A percentile compares a stretch with the other conserved stretches of the same genome.
Conservation (phyloP, 78 protist genomes). For the Cavenderia fasciculata region DNA sequence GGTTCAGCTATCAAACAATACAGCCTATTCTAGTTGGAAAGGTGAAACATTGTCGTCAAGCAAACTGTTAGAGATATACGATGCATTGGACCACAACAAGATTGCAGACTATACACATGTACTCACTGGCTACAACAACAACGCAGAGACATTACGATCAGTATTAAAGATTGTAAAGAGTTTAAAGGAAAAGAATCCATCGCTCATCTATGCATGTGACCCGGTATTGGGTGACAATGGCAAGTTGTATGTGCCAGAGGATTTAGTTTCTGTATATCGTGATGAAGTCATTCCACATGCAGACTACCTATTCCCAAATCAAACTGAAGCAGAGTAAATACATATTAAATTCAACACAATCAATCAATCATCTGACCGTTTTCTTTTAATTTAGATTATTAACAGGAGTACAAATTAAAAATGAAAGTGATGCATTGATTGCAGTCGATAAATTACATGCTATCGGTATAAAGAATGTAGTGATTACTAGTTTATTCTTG, state of each 20-base stretch:
- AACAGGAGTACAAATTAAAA: constrained; percentile 48
- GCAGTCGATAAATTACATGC: constrained; percentile 78
- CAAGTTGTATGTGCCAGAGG: constrained; percentile 83
- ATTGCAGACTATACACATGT: constrained; percentile 74
- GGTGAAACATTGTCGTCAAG: constrained; percentile 83
- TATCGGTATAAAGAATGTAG: constrained; percentile 65
- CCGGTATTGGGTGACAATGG: constrained; percentile 92
- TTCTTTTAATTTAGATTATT: constrained; percentile 5
- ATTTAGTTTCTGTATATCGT: constrained; percentile 58
- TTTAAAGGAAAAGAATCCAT: constrained; percentile 59
- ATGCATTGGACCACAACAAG: constrained; percentile 74
- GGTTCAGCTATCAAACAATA: constrained; percentile 91
- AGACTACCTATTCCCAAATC: constrained; percentile 86
- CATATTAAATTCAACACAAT: not conserved
- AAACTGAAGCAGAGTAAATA: constrained; percentile 81
- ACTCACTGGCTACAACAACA: constrained; percentile 88
- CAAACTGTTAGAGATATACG: constrained; percentile 54
- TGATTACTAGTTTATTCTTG: constrained; percentile 71
- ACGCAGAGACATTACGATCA: constrained; percentile 45
- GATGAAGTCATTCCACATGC: constrained; percentile 74
- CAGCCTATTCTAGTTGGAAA: constrained; percentile 80
- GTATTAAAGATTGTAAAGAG: constrained; percentile 26
- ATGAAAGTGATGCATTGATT: constrained; percentile 29
- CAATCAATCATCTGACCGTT: not conserved
- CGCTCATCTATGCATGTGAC: constrained; percentile 76